Percentiles rank a stretch among this genome's conserved stretches.
Conservation (phyloP, 2,329 filamentous ascomycete genomes). For the Xylaria hypoxylon region DNA sequence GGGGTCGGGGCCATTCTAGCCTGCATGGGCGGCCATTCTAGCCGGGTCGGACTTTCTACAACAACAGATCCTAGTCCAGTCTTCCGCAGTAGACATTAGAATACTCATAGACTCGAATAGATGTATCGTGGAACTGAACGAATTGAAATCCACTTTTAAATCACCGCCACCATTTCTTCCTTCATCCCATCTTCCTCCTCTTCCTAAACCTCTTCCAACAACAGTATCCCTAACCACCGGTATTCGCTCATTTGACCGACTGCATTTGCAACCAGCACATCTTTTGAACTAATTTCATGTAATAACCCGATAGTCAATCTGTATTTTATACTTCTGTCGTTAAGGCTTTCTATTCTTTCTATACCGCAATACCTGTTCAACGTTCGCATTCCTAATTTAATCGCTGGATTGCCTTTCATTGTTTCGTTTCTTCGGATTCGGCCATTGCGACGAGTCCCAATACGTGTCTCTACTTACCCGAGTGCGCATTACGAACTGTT, state of each 20-base stretch:
- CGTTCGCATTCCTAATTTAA: slow-evolving; percentile 25
- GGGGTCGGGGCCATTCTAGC: no score
- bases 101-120: no score
- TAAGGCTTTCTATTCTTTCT: slow-evolving; percentile 9
- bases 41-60: no score
- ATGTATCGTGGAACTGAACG: no score
- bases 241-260: slow-evolving; percentile 19
- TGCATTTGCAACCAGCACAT: slow-evolving; percentile 13
- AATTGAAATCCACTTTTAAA: slow-evolving; percentile 17
- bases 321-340: slow-evolving; percentile 28
- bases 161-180: slow-evolving; percentile 16
- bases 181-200: slow-evolving; percentile 20
- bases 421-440: neutral
- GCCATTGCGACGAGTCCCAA: neutral
- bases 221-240: slow-evolving; percentile 13
- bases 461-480: neutral
- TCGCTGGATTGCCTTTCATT: slow-evolving; percentile 4
- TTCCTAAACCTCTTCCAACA: slow-evolving; percentile 4
- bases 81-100: no score
- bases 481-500: neutral
- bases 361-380: slow-evolving; percentile 20
- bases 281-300: slow-evolving; percentile 27
- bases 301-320: slow-evolving; percentile 26
- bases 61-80: no score
- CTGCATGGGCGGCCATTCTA: no score